phyloP scores from a whole-genome alignment of 2,329 filamentous ascomycete genomes.

The Calonectria multiphialidica region DNA sequence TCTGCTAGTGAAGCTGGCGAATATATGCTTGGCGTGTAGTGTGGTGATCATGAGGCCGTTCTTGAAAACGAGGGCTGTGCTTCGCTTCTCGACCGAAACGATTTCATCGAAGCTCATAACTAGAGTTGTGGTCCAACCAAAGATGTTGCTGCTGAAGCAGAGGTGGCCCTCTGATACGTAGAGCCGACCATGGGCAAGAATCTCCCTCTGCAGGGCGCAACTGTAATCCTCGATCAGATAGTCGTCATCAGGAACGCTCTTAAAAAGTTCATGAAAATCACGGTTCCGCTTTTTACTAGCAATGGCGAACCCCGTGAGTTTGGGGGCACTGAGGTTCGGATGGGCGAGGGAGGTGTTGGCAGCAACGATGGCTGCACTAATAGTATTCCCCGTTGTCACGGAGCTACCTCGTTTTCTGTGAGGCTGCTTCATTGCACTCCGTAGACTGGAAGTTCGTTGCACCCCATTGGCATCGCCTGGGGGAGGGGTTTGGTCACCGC shows the following conservation, averaged over 20 bases:
- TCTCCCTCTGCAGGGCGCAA: constrained; percentile 94
- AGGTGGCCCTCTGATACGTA: constrained; percentile 98
- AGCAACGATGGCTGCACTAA: constrained; percentile 79
- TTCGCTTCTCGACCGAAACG: constrained; percentile 96
- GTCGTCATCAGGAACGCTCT: constrained; percentile 97
- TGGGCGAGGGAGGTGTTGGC: constrained; percentile 78
- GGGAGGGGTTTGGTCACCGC: constrained; percentile 74
- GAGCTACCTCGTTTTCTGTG: constrained; percentile 88
- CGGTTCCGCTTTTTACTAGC: constrained; percentile 96
- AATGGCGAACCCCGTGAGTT: constrained; percentile 94
- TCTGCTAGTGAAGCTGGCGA: constrained; percentile 93
- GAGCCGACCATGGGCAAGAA: constrained; percentile 90
- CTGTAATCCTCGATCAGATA: constrained; percentile 99
- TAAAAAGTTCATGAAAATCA: constrained; percentile 93
- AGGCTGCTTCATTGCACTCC: constrained; percentile 67
- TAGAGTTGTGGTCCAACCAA: constrained; percentile 97
- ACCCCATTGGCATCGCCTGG: constrained; percentile 72
- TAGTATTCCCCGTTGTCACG: constrained; percentile 72
- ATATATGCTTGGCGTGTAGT: constrained; percentile 93
- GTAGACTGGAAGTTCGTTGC: constrained; percentile 75
- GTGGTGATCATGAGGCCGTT: constrained; percentile 98
- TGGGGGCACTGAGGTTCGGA: constrained; percentile 73
- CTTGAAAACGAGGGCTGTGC: constrained; percentile 93
- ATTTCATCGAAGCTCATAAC: constrained; percentile 99
- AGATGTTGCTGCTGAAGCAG: constrained; percentile 98